Evolutionary conservation across 495 filamentous ascomycete species (phyloP), one percentile per base, ranked within the genome.

Genomic region (Niebla homalea): DNA sequence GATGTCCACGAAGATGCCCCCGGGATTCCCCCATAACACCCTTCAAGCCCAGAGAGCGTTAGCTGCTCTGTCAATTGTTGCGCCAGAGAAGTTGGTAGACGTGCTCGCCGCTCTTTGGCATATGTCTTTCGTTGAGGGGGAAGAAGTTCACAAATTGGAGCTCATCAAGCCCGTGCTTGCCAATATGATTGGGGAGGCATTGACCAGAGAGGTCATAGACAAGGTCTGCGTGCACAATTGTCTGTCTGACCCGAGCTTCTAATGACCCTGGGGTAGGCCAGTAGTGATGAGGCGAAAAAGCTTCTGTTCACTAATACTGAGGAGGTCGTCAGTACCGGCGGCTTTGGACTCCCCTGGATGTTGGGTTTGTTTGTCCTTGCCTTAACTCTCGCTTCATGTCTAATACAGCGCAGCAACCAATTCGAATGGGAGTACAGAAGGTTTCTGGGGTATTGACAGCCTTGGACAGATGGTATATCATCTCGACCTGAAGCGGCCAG

Each of bases 331-430:
- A 65, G 58, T 21, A 65, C 72, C 6, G 83, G 80, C 6, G 80
- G 79, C 1, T 89, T 89, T 64, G 84, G 83, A 5, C 57, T 87
- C 23, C 84, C 84, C 0, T 87, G 81, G 81, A 75, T 83, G 54
- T 72, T 76, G 26, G 80, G 80, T 64, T 76, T 35, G 60, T 64
- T 7, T 41, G 14, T 21, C 2, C 0, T 36, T 22, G 4, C 2
- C 16, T 2, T 49, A 5, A 18, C 16, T 21, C 2, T 10, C 2
- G 19, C 5, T 37, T 40, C 29, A 32, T 11, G 18, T 16, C 49
- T 60, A 32, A 60, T 44, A 0, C 23, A 7, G 2, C 36, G n/a
- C 51, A 66, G 65, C 62, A 14, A 71, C 77, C 18, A 78, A 84
- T 58, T 29, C 62, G 5, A 60, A 72, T 36, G 81, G 81, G 4